These are phyloP conservation scores for Pseudogymnoascus sp. DNA, from an alignment of 2,329 filamentous ascomycete genomes.

Conservation along the genomic window DNA sequence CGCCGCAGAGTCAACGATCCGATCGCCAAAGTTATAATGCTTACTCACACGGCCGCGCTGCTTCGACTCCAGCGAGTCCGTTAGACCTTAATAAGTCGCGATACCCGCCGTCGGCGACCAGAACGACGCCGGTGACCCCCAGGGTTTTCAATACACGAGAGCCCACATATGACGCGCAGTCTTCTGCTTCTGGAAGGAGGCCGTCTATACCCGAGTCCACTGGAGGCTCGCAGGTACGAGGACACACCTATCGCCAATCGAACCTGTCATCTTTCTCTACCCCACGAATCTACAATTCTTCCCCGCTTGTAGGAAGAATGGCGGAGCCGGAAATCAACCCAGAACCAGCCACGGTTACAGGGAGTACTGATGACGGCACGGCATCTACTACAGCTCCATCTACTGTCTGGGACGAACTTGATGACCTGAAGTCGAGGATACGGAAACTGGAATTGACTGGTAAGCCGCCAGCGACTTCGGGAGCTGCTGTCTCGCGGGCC, in stretches of 20 bases:
- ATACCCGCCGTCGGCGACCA: neutral
- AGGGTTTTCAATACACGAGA: neutral
- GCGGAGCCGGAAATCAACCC: constrained; percentile 33
- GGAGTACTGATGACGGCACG: constrained; percentile 71
- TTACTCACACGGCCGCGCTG: neutral
- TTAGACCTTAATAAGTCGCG: constrained; percentile 6
- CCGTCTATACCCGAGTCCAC: neutral
- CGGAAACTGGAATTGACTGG: constrained; percentile 82
- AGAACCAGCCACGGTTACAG: constrained; percentile 38
- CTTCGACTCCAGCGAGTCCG: neutral
- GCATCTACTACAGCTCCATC: constrained; percentile 81
- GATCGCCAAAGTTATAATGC: neutral
- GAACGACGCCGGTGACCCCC: neutral
- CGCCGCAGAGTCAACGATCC: neutral
- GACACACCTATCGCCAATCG: constrained; percentile 25
- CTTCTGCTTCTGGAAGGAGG: neutral
- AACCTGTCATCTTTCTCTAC: constrained; percentile 25
- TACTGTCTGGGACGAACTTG: constrained; percentile 95
- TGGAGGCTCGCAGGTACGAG: constrained; percentile 11
- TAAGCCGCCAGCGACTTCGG: constrained; percentile 74
- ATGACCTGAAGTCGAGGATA: constrained; percentile 90
- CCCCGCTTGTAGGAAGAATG: constrained; percentile 44
- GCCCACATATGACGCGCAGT: neutral
- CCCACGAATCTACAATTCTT: constrained; percentile 40
- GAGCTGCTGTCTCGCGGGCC: constrained; percentile 58